phyloP scores from a whole-genome alignment of 768 basidiomycete genomes.

The Termitomyces sp. region DNA sequence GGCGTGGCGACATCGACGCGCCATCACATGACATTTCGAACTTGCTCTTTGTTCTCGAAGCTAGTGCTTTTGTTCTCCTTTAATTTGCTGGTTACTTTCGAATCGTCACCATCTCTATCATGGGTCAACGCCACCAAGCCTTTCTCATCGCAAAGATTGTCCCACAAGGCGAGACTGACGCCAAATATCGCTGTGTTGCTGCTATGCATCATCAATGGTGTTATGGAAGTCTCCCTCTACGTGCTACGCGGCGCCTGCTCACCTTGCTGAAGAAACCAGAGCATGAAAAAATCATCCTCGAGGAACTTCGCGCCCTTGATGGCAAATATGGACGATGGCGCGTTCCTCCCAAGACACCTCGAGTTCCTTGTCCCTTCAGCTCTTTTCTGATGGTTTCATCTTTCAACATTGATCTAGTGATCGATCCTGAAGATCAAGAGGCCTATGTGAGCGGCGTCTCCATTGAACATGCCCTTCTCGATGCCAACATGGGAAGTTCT shows the following conservation, averaged over 20 bases:
- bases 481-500: constrained; percentile 24
- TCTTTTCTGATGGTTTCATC: constrained; percentile 28
- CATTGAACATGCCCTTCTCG: constrained; percentile 10
- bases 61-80: too few relatives aligned
- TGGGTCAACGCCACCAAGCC: constrained; percentile 42
- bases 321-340: constrained; percentile 26
- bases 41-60: too few relatives aligned
- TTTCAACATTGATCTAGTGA: constrained; percentile 21
- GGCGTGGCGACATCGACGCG: too few relatives aligned
- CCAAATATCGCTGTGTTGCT: constrained; percentile 40
- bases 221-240: constrained; percentile 33
- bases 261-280: constrained; percentile 32
- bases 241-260: constrained; percentile 30
- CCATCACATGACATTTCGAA: too few relatives aligned
- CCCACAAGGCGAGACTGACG: constrained; percentile 19
- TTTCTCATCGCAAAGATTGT: constrained; percentile 35
- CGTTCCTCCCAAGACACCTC: constrained; percentile 6
- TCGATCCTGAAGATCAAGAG: constrained; percentile 5
- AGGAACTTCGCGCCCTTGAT: constrained; percentile 32
- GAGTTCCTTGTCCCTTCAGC: constrained; percentile 29
- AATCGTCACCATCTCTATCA: constrained; percentile 9
- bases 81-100: too few relatives aligned
- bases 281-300: constrained; percentile 35
- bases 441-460: constrained; percentile 18
- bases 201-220: constrained; percentile 19